Conservation (phyloP, 2,329 filamentous ascomycete species). For the Cryphonectria radicalis region DNA sequence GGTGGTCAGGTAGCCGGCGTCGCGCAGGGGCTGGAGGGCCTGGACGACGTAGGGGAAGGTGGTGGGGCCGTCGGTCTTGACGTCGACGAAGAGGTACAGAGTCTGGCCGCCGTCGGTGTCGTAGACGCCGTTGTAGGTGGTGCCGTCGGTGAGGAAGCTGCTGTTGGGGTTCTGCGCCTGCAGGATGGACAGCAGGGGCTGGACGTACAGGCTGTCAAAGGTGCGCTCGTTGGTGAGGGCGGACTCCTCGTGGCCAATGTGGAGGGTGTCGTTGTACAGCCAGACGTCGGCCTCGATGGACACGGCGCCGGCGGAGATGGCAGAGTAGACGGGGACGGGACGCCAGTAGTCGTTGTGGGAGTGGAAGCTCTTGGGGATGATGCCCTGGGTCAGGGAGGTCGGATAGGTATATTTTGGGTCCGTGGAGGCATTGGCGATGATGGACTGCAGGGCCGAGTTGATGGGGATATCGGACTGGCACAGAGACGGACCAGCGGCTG, state of each 20-base stretch:
- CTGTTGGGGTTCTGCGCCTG: slow-evolving; percentile 54
- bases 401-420: slow-evolving; percentile 48
- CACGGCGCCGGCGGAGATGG: slow-evolving; percentile 61
- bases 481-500: background rate
- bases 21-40: slow-evolving; percentile 60
- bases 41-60: slow-evolving; percentile 55
- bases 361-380: slow-evolving; percentile 62
- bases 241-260: slow-evolving; percentile 64
- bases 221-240: slow-evolving; percentile 59
- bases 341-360: slow-evolving; percentile 76
- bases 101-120: slow-evolving; percentile 53
- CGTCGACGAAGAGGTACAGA: slow-evolving; percentile 66
- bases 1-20: slow-evolving; percentile 56
- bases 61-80: slow-evolving; percentile 61
- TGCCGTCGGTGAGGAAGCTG: slow-evolving; percentile 46
- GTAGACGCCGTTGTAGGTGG: slow-evolving; percentile 57
- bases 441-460: slow-evolving; percentile 22
- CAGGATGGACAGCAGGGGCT: slow-evolving; percentile 63
- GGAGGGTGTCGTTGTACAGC: slow-evolving; percentile 58
- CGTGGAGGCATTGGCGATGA: slow-evolving; percentile 21
- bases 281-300: slow-evolving; percentile 73
- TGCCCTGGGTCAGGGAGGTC: slow-evolving; percentile 57
- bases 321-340: slow-evolving; percentile 65
- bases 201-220: slow-evolving; percentile 63
- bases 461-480: slow-evolving; percentile 25